Base-by-base conservation (phyloP, 306 rosid genomes). In the Rosa chinensis region DNA sequence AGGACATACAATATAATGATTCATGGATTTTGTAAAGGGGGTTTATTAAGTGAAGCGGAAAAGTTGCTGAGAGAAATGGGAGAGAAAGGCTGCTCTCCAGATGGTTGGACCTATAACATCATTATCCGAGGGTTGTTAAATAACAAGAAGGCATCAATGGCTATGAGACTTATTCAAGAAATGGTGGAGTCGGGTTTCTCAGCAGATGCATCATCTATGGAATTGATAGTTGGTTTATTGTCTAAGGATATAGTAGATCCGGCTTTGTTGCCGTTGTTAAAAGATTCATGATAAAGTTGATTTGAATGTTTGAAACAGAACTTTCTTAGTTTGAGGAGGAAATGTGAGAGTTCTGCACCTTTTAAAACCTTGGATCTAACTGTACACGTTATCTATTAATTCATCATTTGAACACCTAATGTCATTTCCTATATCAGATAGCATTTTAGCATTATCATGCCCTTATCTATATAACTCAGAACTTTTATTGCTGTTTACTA, bases 1-100 rank as follows among this genome's bases (percentile, higher is more conserved):
- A 0, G 70, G n/a, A 64, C 70, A 14, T 7, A 35, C n/a, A 35
- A 0, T 7, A 13, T 10, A 64, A 32, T 64, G 44, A 32, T 64
- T 0, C 0, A 6, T 2, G 70, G 70, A 13, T 1, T 35, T 32
- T 28, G 43, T 35, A 8, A 35, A 0, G 0, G 0, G 0, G 45
- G 12, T 11, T 2, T 32, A 6, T 14, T 64, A 35, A 2, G 0
- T 35, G 70, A 32, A 35, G 70, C 70, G 0, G 70, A 64, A 0
- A 64, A 64, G 5, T 64, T 64, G 70, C 4, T 64, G 8, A 64
- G 44, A 64, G 70, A 16, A 64, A 64, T 64, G 70, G 70, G 16
- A 35, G 44, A 35, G 44, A 64, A 14, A 35, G 70, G 70, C 0
- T 64, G 70, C 8, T 16, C 44, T 35, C 21, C 70, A 0, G 2